Percentiles rank a stretch among this genome's conserved stretches.
Conservation (phyloP, 352 stramenopile genomes). For the Phytophthora kernoviae region DNA sequence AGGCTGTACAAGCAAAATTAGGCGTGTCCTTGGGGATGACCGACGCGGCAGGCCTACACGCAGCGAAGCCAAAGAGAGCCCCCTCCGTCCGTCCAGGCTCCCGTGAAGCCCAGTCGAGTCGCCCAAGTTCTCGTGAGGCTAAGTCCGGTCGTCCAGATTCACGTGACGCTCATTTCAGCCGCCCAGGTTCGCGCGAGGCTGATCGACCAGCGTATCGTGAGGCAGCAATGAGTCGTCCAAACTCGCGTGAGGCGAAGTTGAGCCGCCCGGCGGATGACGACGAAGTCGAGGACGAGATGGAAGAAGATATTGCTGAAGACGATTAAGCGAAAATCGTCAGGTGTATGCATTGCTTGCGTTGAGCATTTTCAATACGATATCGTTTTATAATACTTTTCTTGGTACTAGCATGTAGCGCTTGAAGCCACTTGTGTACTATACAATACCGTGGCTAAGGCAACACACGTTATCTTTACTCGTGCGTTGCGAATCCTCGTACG, state of each 20-base stretch:
- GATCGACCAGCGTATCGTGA: conserved; percentile 24
- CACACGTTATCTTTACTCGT: background rate
- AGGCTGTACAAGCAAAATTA: conserved; percentile 70
- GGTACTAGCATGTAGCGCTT: background rate
- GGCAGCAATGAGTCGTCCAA: conserved; percentile 24
- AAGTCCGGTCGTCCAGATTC: conserved; percentile 21
- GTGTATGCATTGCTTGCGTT: conserved; percentile 11
- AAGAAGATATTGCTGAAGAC: conserved; percentile 82
- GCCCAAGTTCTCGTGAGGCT: conserved; percentile 19
- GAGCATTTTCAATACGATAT: conserved; percentile 12
- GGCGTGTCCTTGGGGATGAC: conserved; percentile 29
- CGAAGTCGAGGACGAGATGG: conserved; percentile 74
- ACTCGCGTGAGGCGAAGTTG: conserved; percentile 41
- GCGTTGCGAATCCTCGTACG: conserved; percentile 2
- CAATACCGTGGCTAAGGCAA: too few relatives aligned
- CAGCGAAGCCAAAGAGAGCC: conserved; percentile 41
- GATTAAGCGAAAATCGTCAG: conserved; percentile 30
- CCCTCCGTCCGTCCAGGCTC: conserved; percentile 17
- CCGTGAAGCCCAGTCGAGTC: conserved; percentile 27
- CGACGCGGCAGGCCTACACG: conserved; percentile 18
- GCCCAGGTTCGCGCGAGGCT: conserved; percentile 1
- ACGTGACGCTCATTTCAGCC: conserved; percentile 10
- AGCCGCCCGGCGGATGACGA: conserved; percentile 23
- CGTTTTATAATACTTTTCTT: background rate
- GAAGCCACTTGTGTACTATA: too few relatives aligned